Evolutionary conservation across 805 yeast genomes (phyloP), one percentile per base, ranked within the genome.

Genomic region (Metschnikowia noctiluminum): DNA sequence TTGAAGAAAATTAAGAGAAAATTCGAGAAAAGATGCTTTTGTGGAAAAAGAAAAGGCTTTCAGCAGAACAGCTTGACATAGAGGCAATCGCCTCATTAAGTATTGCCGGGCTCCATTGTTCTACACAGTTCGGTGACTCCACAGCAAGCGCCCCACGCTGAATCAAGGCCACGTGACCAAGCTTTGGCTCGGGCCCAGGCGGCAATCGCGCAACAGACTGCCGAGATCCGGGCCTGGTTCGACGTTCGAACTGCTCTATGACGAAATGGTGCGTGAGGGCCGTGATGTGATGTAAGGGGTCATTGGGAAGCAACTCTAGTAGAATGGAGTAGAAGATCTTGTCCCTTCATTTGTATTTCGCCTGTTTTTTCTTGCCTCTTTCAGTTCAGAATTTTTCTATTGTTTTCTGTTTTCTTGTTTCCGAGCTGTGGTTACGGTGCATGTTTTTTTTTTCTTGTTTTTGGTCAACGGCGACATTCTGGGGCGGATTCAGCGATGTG

Each of bases 91-190:
- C 12, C 32, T 6, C 13, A 12, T 12, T 30, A 12, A 30, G 32
- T 10, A 30, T 10, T 9, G 32, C 12, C 16, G 8, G 13, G 11
- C 21, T 38, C 16, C 16, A n/a, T 27, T 28, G 31, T 38, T 38
- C 28, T 28, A 27, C 16, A 30, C 16, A 32, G 10, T 21, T 35
- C 37, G 43, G 36, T 32, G 10, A 16, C 43, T 21, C 43, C 38
- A 41, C 31, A 41, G 43, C 37, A 32, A 27, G 38, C 43, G 21
- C 13, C 28, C n/a, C 43, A 26, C 26, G 16, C 43, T 41, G 43
- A 32, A 38, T 38, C 43, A 14, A 41, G 36, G 14, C 43, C 43
- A 41, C 43, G 43, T 41, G 43, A 41, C 37, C 30, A 12, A 3
- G 15, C n/a, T n/a, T n/a, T 12, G 13, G 34, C 11, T 5, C 34